Base-by-base conservation (phyloP, 176 grass and related monocot genomes). In the Saccharum officinarum region DNA sequence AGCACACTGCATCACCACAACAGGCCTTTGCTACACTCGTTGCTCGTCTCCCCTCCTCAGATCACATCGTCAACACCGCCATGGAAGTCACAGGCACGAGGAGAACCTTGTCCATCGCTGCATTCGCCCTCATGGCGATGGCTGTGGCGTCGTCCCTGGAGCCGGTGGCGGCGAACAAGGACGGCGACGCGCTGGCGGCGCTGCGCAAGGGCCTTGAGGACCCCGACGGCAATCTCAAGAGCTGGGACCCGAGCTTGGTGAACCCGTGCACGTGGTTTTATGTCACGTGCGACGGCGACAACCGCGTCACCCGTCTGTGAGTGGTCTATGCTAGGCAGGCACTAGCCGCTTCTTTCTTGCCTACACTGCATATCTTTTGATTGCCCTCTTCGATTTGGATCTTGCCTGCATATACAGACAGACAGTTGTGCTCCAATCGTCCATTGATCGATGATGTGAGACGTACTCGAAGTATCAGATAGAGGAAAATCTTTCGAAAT, bases 251-350 rank as follows among this genome's bases (percentile, higher is more conserved):
- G 3, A 80, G 54, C 33, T 68, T 92, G 50, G 94, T 92, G n/a
- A 66, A 97, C 81, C 92, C 94, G 6, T 94, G 94, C 67, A 91
- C 92, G 62, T 97, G 94, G 94, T 60, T 83, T 57, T 78, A 87
- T 18, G 69, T 97, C 73, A 78, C 74, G 22, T 97, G 94, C 76
- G 68, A 88, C 72, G 37, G 16, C 42, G 68, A 65, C 36, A 89
- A 81, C 76, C 90, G 77, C 38, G 90, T 94, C 76, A 89, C 8
- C 67, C 76, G 86, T 59, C 69, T 97, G 94, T 94, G 15, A 92
- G 86, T 77, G 23, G 15, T 7, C 37, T 38, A 38, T 38, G 37
- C 37, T 38, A 37, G 36, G 36, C 36, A 36, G 34, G 34, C 34
- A 36, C 34, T 36, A 14, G 63, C 28, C 63, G 64, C 12, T 20